These are phyloP conservation scores for Zygoascus bituminiphila DNA, from an alignment of 805 yeast genomes.

Conservation along the genomic window DNA sequence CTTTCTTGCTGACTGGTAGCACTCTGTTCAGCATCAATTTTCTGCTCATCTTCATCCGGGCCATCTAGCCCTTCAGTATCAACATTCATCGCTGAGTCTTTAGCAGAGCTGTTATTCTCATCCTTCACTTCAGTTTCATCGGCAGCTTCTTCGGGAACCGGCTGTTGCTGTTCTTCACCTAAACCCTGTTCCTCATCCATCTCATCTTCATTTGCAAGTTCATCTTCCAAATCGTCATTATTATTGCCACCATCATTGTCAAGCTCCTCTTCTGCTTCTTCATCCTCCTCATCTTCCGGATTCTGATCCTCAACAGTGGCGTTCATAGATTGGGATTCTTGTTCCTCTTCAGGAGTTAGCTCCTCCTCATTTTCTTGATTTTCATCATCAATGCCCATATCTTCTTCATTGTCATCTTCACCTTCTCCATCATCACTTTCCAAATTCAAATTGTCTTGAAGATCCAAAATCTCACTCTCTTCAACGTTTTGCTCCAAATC, in stretches of 20 bases:
- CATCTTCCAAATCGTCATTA: slow-evolving; percentile 16
- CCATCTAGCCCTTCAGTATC: slow-evolving; percentile 68
- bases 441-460: slow-evolving; percentile 86
- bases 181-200: slow-evolving; percentile 22
- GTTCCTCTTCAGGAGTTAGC: slow-evolving; percentile 21
- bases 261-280: slow-evolving; percentile 14
- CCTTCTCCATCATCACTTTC: slow-evolving; percentile 69
- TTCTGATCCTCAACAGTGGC: slow-evolving; percentile 27
- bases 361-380: slow-evolving; percentile 25
- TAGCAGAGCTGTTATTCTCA: slow-evolving; percentile 20
- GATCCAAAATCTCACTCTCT: slow-evolving; percentile 76
- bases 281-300: slow-evolving; percentile 18
- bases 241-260: slow-evolving; percentile 25
- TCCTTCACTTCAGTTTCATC: slow-evolving; percentile 2
- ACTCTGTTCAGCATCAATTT: slow-evolving; percentile 29
- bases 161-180: slow-evolving; percentile 22
- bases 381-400: slow-evolving; percentile 26
- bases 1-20: slow-evolving; percentile 26
- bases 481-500: slow-evolving; percentile 65
- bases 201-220: slow-evolving; percentile 22
- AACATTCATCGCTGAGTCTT: slow-evolving; percentile 29
- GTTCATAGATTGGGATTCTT: slow-evolving; percentile 24
- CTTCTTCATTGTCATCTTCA: slow-evolving; percentile 27
- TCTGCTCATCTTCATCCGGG: slow-evolving; percentile 58
- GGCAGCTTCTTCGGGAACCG: slow-evolving; percentile 3